phyloP scores from a whole-genome alignment of 306 rosid genomes.

The Inga leiocalycina region DNA sequence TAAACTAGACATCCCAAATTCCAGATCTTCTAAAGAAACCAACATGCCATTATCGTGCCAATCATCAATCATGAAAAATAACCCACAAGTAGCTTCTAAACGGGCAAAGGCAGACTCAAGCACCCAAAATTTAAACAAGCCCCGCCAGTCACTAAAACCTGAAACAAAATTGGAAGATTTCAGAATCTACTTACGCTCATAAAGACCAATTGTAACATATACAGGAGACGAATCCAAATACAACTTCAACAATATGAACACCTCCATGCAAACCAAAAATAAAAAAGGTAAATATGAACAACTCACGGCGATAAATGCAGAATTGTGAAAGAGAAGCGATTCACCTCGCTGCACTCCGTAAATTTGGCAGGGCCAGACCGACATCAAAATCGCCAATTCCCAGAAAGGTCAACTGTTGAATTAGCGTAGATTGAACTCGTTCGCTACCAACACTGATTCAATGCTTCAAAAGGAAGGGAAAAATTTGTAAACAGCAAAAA shows the following conservation, averaged over 20 bases:
- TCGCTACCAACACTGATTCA: conserved; percentile 17
- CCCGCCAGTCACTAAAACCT: conserved; percentile 29
- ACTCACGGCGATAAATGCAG: background rate
- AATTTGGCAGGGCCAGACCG: background rate
- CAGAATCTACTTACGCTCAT: conserved; percentile 32
- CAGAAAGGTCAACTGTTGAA: conserved; percentile 16
- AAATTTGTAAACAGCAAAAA: background rate
- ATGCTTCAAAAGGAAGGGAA: conserved; percentile 19
- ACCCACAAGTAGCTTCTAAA: conserved; percentile 34
- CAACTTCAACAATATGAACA: background rate
- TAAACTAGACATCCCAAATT: conserved; percentile 24
- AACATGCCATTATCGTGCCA: conserved; percentile 5
- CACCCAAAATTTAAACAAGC: conserved; percentile 19
- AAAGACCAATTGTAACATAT: background rate
- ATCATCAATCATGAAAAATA: conserved; percentile 33
- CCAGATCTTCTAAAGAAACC: conserved; percentile 13
- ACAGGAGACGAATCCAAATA: background rate
- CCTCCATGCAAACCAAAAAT: background rate
- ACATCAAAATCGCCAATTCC: background rate
- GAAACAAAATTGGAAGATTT: conserved; percentile 13
- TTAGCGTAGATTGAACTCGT: conserved; percentile 1
- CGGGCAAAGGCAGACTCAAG: conserved; percentile 9
- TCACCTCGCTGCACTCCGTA: conserved; percentile 39
- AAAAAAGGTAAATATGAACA: background rate
- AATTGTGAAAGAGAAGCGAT: background rate